Percentiles rank a stretch among this genome's conserved stretches.
These are phyloP conservation scores for Tolypocladium paradoxum DNA, from an alignment of 2,329 filamentous ascomycete genomes.

Conservation along the genomic window DNA sequence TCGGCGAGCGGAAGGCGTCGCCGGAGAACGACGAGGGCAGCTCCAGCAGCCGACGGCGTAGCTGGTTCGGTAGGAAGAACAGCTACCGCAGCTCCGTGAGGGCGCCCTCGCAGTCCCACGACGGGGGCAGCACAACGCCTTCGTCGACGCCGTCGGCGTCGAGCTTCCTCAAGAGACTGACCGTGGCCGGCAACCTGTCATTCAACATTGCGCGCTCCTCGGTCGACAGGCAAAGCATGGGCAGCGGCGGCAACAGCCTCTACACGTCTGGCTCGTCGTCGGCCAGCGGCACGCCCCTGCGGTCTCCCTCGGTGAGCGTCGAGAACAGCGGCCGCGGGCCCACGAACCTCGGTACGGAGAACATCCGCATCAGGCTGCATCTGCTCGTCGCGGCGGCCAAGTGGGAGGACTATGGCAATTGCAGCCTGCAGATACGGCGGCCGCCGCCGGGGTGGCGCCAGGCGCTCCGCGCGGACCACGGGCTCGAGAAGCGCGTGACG, in stretches of 20 bases:
- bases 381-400: conserved; percentile 63
- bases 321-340: conserved; percentile 40
- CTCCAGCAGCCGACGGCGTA: conserved; percentile 35
- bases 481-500: conserved; percentile 75
- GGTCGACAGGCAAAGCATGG: conserved; percentile 44
- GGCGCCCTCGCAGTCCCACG: conserved; percentile 58
- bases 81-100: conserved; percentile 52
- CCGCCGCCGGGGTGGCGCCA: conserved; percentile 53
- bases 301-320: conserved; percentile 48
- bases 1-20: conserved; percentile 41
- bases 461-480: conserved; percentile 49
- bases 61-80: conserved; percentile 53
- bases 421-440: conserved; percentile 68
- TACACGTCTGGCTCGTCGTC: conserved; percentile 51
- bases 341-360: conserved; percentile 52
- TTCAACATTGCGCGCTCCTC: conserved; percentile 81
- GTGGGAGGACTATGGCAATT: conserved; percentile 88
- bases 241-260: conserved; percentile 44
- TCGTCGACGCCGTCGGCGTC: conserved; percentile 56
- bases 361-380: conserved; percentile 81
- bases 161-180: conserved; percentile 72
- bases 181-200: conserved; percentile 53
- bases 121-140: conserved; percentile 57
- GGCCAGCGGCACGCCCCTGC: conserved; percentile 34
- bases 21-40: conserved; percentile 37